Evolutionary conservation across 1,284 basidiomycete species (phyloP), one percentile per base, ranked within the genome.

Genomic region (Takashimella tepidaria): DNA sequence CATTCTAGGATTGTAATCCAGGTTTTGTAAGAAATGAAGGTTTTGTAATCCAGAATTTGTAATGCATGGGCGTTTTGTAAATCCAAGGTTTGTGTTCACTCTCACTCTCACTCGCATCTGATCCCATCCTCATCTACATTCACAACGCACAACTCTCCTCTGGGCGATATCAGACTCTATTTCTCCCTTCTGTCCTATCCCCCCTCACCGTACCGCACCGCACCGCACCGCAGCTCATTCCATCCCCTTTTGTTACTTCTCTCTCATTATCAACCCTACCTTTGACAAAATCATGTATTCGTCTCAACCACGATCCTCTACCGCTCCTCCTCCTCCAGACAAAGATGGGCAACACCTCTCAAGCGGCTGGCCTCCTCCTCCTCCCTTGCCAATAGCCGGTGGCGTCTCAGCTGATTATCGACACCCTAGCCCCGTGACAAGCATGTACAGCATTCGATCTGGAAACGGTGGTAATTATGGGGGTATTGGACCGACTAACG

Each of bases 231-330:
- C 31, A 16, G 16, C 31, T 16, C 31, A 37, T 37, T 37, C 31
- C n/a, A n/a, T n/a, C n/a, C n/a, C n/a, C n/a, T n/a, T n/a, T n/a
- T n/a, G n/a, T n/a, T n/a, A n/a, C n/a, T n/a, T n/a, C n/a, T n/a
- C n/a, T n/a, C n/a, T n/a, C n/a, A n/a, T n/a, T n/a, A 37, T 16
- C 31, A 8, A 37, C 31, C 31, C 31, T 8, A 8, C 31, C 31
- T 8, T 16, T 16, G 8, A 37, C 31, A 8, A 8, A 37, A 8
- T 37, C 31, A 37, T 37, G 31, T 37, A 8, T 16, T 8, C 31
- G 10, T 37, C 31, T 37, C 49, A 52, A n/a, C 20, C 46, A 31
- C 49, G 43, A 8, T 20, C 41, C 31, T 26, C 37, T n/a, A 50
- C 50, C 22, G 47, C 23, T 20, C 12, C 25, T 16, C 41, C 25